These are phyloP conservation scores for Gynostemma pentaphyllum DNA, from an alignment of 306 rosid species.

Conservation along the genomic window DNA sequence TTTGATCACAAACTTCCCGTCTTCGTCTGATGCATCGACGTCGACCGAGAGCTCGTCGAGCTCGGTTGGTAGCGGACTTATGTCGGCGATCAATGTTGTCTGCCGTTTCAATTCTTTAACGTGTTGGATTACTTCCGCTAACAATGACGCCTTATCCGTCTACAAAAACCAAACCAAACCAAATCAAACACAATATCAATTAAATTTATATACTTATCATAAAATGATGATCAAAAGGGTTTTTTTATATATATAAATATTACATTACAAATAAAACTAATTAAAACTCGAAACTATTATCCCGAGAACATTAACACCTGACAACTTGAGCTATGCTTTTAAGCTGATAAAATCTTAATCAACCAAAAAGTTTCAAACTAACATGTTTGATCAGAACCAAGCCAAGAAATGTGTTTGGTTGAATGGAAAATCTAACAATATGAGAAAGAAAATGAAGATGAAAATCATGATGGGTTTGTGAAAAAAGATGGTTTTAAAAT, in stretches of 20 bases:
- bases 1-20: slow-evolving; percentile 61
- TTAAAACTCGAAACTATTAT: background rate
- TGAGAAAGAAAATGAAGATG: background rate
- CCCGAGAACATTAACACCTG: too few species aligned
- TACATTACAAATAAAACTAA: background rate
- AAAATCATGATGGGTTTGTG: background rate
- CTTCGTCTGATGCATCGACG: slow-evolving; percentile 51
- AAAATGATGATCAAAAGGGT: background rate
- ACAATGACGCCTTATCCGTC: slow-evolving; percentile 87
- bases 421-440: background rate
- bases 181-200: too few species aligned
- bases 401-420: background rate
- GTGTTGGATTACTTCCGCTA: slow-evolving; percentile 84
- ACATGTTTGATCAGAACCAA: background rate
- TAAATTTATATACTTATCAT: too few species aligned
- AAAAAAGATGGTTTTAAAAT: too few species aligned
- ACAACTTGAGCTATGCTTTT: too few species aligned
- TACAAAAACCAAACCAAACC: background rate
- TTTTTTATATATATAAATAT: background rate
- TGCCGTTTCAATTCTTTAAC: slow-evolving; percentile 79
- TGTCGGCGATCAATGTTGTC: slow-evolving; percentile 61
- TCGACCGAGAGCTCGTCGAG: slow-evolving; percentile 65
- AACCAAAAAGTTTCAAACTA: too few species aligned
- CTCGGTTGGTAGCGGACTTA: slow-evolving; percentile 67
- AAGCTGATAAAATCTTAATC: too few species aligned